A percentile compares a stretch with the other conserved stretches of the same genome.
phyloP scores from a whole-genome alignment of 163 green algal species.

The Chlamydomonas reinhardtii region DNA sequence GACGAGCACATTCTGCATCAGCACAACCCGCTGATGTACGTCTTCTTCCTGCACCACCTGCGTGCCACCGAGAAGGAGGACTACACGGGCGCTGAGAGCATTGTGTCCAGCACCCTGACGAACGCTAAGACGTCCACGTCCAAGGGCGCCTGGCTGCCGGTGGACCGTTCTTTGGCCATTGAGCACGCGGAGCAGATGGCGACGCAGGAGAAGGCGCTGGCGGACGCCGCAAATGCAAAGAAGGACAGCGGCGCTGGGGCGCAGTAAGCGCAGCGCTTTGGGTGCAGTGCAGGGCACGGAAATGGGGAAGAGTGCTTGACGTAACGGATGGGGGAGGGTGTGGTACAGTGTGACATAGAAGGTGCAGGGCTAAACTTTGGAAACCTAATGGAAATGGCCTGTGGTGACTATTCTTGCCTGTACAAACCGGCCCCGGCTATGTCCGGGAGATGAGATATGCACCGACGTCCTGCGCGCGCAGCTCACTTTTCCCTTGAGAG shows the following conservation, averaged over 20 bases:
- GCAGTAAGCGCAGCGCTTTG: background rate
- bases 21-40: slow-evolving; percentile 51
- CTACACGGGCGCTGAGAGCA: slow-evolving; percentile 50
- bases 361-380: too few relatives aligned
- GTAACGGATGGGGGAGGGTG: too few relatives aligned
- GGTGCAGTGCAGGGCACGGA: too few relatives aligned
- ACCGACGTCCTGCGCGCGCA: too few relatives aligned
- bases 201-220: too few relatives aligned
- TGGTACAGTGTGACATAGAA: too few relatives aligned
- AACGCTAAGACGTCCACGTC: slow-evolving; percentile 37
- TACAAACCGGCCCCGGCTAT: too few relatives aligned
- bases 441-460: too few relatives aligned
- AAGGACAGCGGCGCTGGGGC: background rate
- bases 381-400: too few relatives aligned
- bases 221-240: background rate
- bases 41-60: slow-evolving; percentile 61
- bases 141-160: slow-evolving; percentile 53
- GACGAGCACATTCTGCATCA: slow-evolving; percentile 49
- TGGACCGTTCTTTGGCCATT: slow-evolving; percentile 31
- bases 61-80: slow-evolving; percentile 41
- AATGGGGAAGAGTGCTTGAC: too few relatives aligned
- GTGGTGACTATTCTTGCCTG: too few relatives aligned
- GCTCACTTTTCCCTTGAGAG: too few relatives aligned
- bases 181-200: slow-evolving; percentile 9
- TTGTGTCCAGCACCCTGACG: slow-evolving; percentile 16